A percentile compares a stretch with the other conserved stretches of the same genome.
These are phyloP conservation scores for Trapa incisa DNA, from an alignment of 345 rosid genomes.

Conservation along the genomic window DNA sequence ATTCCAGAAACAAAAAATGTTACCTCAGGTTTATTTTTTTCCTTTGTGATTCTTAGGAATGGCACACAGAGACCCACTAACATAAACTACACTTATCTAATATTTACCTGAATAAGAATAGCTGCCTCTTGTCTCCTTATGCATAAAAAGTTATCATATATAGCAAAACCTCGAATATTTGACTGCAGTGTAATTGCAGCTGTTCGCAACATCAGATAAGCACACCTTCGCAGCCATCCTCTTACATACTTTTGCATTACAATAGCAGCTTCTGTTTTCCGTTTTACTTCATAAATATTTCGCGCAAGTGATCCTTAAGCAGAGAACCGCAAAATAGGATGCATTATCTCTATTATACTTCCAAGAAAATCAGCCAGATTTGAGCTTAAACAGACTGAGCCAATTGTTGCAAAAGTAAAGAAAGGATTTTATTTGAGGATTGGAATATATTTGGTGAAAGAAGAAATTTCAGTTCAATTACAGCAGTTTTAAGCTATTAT, in stretches of 20 bases:
- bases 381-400: background rate
- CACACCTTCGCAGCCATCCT: constrained; percentile 40
- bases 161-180: constrained; percentile 48
- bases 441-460: background rate
- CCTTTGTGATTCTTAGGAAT: background rate
- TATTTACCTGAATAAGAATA: constrained; percentile 56
- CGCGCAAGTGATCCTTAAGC: constrained; percentile 68
- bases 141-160: constrained; percentile 39
- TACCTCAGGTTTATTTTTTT: background rate
- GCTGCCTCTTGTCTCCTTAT: constrained; percentile 66
- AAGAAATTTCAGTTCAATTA: background rate
- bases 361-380: constrained; percentile 1
- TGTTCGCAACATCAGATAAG: constrained; percentile 34
- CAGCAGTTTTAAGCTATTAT: background rate
- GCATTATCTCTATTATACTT: background rate
- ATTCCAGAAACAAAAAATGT: background rate
- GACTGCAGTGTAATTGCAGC: constrained; percentile 59
- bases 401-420: background rate
- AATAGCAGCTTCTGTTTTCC: constrained; percentile 59
- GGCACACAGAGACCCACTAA: background rate
- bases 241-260: constrained; percentile 57
- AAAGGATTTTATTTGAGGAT: background rate
- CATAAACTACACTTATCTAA: background rate
- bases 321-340: background rate
- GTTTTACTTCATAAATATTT: constrained; percentile 40